Evolutionary conservation across 1,284 basidiomycete genomes (phyloP).

Genomic region (Marasmius sp.): DNA sequence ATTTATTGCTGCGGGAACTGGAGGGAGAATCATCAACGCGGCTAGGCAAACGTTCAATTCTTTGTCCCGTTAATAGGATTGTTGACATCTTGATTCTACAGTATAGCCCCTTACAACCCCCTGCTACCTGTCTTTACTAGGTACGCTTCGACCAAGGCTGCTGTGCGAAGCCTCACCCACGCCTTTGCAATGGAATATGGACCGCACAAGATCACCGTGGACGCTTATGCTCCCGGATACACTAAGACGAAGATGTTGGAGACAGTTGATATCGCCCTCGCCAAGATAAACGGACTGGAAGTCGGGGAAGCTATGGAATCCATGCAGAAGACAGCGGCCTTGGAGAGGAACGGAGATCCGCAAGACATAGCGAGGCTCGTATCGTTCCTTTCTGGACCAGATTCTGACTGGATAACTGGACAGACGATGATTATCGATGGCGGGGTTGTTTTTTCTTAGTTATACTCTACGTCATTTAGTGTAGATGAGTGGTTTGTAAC

Average conservation of each 20-base stretch:
- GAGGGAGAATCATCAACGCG: constrained; percentile 15
- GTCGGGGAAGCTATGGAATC: constrained; percentile 9
- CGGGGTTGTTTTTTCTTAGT: constrained; percentile 10
- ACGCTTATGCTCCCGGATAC: constrained; percentile 14
- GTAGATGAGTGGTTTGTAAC: background rate
- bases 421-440: constrained; percentile 15
- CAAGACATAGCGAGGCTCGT: constrained; percentile 13
- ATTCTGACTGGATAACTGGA: constrained; percentile 17
- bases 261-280: constrained; percentile 9
- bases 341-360: constrained; percentile 13
- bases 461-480: background rate
- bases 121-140: constrained; percentile 1
- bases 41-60: constrained; percentile 5
- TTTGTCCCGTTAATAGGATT: background rate
- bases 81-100: background rate
- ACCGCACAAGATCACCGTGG: constrained; percentile 11
- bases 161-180: constrained; percentile 14
- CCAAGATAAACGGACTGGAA: constrained; percentile 6
- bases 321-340: background rate
- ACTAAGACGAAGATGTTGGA: constrained; percentile 14
- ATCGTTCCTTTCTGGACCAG: constrained; percentile 12
- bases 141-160: constrained; percentile 12
- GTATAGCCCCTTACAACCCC: constrained; percentile 9
- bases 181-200: constrained; percentile 12
- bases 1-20: constrained; percentile 12